Conservation (phyloP, 768 basidiomycete genomes). For the Boletus reticuloceps region DNA sequence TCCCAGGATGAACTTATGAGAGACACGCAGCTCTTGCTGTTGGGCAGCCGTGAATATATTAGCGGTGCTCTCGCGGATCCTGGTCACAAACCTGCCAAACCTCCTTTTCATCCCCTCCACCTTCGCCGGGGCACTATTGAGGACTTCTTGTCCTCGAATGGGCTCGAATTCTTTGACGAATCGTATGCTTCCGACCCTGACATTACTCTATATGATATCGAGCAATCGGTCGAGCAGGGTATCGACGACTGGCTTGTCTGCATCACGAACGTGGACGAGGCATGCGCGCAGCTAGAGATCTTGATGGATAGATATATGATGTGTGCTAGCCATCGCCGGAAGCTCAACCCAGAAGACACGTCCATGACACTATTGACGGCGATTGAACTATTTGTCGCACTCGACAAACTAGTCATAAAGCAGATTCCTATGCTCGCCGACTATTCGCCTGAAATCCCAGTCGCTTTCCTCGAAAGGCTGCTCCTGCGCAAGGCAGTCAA, state of each 20-base stretch:
- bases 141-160: conserved; percentile 11
- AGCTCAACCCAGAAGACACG: conserved; percentile 32
- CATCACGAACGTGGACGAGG: too few species aligned
- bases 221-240: too few species aligned
- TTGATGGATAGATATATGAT: conserved; percentile 29
- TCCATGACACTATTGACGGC: conserved; percentile 39
- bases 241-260: too few species aligned
- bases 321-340: neutral
- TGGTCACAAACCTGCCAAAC: neutral
- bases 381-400: conserved; percentile 34
- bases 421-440: neutral
- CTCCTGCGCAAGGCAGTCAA: neutral
- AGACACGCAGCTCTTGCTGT: neutral
- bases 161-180: too few species aligned
- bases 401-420: conserved; percentile 29
- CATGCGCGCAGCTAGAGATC: conserved; percentile 4
- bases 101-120: conserved; percentile 1
- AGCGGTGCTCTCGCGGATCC: neutral
- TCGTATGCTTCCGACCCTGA: too few species aligned
- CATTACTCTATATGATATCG: too few species aligned
- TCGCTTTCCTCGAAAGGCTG: neutral
- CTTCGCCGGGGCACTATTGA: conserved; percentile 5
- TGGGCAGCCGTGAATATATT: neutral
- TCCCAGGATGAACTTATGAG: neutral
- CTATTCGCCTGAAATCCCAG: conserved; percentile 2